These are phyloP conservation scores for Backusella psychrophila DNA, from an alignment of 192 early-diverging fungal genomes.

Conservation along the genomic window DNA sequence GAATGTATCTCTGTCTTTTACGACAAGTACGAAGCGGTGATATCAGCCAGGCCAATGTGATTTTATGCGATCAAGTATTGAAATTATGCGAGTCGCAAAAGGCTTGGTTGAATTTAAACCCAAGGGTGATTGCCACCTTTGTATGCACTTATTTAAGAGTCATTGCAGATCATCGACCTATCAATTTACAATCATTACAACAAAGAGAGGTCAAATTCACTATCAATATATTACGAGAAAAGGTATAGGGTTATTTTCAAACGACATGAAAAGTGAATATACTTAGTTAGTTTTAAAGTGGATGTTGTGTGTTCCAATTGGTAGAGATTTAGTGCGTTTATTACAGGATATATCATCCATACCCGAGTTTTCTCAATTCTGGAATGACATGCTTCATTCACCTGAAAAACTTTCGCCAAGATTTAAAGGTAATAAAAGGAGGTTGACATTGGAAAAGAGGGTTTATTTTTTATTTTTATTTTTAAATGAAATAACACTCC, in stretches of 20 bases:
- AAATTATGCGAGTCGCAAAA: slow-evolving; percentile 47
- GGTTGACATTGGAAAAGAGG: background rate
- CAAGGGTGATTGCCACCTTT: slow-evolving; percentile 37
- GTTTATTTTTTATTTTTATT: background rate
- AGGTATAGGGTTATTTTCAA: slow-evolving; percentile 34
- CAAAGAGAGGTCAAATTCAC: slow-evolving; percentile 50
- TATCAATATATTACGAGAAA: slow-evolving; percentile 50
- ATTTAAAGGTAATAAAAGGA: slow-evolving; percentile 39
- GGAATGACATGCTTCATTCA: slow-evolving; percentile 51
- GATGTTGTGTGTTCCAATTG: slow-evolving; percentile 54
- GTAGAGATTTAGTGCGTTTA: slow-evolving; percentile 65
- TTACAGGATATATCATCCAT: slow-evolving; percentile 60
- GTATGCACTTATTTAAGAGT: slow-evolving; percentile 50
- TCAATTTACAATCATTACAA: slow-evolving; percentile 37
- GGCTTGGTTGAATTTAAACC: slow-evolving; percentile 25
- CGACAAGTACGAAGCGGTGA: slow-evolving; percentile 68
- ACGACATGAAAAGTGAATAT: no score
- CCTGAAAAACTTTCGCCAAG: slow-evolving; percentile 56
- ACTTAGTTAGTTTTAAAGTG: slow-evolving; percentile 20
- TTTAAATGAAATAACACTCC: background rate
- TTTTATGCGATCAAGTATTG: slow-evolving; percentile 47
- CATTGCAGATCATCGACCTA: slow-evolving; percentile 50
- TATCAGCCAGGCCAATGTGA: slow-evolving; percentile 40
- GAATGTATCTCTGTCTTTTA: slow-evolving; percentile 47
- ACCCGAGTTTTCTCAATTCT: slow-evolving; percentile 52